Percentiles rank a stretch among this genome's conserved stretches.
These are phyloP conservation scores for Trifolium fragiferum DNA, from an alignment of 306 rosid genomes.

Conservation along the genomic window DNA sequence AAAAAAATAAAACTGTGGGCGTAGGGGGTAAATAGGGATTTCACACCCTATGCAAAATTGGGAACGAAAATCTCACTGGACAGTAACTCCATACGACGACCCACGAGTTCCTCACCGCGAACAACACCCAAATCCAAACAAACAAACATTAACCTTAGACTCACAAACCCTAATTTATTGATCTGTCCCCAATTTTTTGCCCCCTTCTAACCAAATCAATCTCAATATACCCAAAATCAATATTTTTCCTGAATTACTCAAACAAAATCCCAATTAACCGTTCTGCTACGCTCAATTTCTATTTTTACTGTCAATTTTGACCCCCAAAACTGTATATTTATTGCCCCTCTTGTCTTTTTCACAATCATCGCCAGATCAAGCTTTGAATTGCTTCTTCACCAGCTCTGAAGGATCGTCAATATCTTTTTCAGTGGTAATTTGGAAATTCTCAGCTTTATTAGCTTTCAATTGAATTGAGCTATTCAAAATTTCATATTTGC, in stretches of 20 bases:
- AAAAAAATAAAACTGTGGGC: conserved; percentile 32
- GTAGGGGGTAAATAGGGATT: conserved; percentile 41
- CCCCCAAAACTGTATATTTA: conserved; percentile 4
- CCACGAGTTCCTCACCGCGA: conserved; percentile 57
- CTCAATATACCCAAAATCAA: conserved; percentile 27
- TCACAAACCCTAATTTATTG: conserved; percentile 67
- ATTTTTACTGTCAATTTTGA: conserved; percentile 8
- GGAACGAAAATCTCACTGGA: conserved; percentile 51
- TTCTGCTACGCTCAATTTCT: conserved; percentile 10
- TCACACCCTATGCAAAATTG: conserved; percentile 28
- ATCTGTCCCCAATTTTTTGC: conserved; percentile 42
- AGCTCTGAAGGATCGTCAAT: conserved; percentile 37
- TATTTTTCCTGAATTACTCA: conserved; percentile 27
- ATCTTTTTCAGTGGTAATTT: conserved; percentile 45
- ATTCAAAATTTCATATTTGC: not conserved
- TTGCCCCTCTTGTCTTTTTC: conserved; percentile 31
- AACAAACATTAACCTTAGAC: conserved; percentile 39
- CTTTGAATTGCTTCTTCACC: not conserved
- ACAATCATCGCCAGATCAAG: conserved; percentile 47
- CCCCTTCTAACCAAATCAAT: conserved; percentile 30
- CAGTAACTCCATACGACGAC: conserved; percentile 73
- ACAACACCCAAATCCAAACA: conserved; percentile 46
- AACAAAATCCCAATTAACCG: conserved; percentile 34
- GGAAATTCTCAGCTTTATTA: conserved; percentile 28
- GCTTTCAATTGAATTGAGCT: conserved; percentile 26